phyloP scores from a whole-genome alignment of 1,284 basidiomycete species.

The Melampsora abietis-canadensis region DNA sequence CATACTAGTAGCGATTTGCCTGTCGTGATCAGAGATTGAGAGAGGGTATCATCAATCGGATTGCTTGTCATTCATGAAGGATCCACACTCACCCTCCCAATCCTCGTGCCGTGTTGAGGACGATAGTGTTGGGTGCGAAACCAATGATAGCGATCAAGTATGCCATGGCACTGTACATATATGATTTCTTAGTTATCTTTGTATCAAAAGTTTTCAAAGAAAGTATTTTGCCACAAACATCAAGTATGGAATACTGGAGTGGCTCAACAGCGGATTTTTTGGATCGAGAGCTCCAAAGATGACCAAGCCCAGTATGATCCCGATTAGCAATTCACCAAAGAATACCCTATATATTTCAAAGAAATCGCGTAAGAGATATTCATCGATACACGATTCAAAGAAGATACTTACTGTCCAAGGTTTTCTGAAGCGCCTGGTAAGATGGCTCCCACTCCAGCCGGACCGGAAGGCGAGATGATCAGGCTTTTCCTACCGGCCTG shows the following conservation, averaged over 20 bases:
- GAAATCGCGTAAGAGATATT: background rate
- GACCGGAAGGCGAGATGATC: background rate
- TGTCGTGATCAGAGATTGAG: background rate
- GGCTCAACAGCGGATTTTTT: background rate
- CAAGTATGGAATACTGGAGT: background rate
- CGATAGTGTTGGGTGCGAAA: background rate
- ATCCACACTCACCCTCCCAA: background rate
- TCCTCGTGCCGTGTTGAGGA: background rate
- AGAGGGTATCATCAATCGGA: too few relatives aligned
- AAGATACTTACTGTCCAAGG: background rate
- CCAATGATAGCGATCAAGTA: constrained; percentile 8
- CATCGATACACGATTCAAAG: too few relatives aligned
- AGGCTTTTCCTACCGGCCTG: background rate
- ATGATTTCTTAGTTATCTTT: too few relatives aligned
- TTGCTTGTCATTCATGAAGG: background rate
- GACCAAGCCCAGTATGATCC: background rate
- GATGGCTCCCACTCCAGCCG: background rate
- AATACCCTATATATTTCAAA: background rate
- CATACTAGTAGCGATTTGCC: constrained; percentile 6
- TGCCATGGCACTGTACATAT: background rate
- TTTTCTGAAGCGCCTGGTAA: background rate
- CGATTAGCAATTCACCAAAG: background rate
- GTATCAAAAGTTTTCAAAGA: too few relatives aligned
- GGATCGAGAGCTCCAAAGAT: background rate
- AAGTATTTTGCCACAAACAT: background rate